These are phyloP conservation scores for Erythrobasidium hasegawianum DNA, from an alignment of 1,284 basidiomycete species.

Conservation along the genomic window DNA sequence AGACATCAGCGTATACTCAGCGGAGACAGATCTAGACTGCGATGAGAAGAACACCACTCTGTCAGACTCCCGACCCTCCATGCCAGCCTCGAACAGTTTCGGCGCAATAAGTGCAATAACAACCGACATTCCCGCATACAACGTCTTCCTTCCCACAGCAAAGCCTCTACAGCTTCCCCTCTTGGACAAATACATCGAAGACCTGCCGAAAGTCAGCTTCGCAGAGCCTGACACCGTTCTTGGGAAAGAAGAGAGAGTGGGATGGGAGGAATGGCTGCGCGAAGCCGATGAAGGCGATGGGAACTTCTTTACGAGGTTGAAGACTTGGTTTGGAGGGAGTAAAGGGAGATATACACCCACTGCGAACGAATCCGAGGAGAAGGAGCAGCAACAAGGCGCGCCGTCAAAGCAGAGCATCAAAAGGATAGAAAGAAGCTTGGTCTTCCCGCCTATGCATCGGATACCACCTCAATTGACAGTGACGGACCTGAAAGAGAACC, in stretches of 20 bases:
- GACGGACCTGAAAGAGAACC: conserved; percentile 42
- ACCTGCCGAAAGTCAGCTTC: conserved; percentile 30
- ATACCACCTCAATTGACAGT: conserved; percentile 40
- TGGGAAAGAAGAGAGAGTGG: conserved; percentile 13
- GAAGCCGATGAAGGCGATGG: conserved; percentile 5
- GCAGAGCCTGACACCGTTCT: conserved; percentile 15
- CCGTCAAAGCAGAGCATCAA: conserved; percentile 3
- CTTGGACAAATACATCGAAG: conserved; percentile 45
- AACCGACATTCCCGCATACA: conserved; percentile 40
- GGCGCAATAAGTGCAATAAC: conserved; percentile 9
- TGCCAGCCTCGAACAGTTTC: conserved; percentile 19
- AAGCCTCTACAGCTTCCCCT: conserved; percentile 48
- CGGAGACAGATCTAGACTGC: no score
- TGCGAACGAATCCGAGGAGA: not conserved
- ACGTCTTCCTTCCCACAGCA: conserved; percentile 45
- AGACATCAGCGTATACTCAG: no score
- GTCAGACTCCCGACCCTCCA: not conserved
- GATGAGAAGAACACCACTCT: no score
- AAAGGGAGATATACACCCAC: conserved; percentile 7
- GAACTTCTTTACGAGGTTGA: not conserved
- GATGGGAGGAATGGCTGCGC: conserved; percentile 39
- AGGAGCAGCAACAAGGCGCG: not conserved
- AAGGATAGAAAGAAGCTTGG: conserved; percentile 27
- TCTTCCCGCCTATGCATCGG: conserved; percentile 44
- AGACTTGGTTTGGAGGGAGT: not conserved